Base-by-base conservation (phyloP, 805 yeast genomes). In the Sugiyamaella lignohabitans region DNA sequence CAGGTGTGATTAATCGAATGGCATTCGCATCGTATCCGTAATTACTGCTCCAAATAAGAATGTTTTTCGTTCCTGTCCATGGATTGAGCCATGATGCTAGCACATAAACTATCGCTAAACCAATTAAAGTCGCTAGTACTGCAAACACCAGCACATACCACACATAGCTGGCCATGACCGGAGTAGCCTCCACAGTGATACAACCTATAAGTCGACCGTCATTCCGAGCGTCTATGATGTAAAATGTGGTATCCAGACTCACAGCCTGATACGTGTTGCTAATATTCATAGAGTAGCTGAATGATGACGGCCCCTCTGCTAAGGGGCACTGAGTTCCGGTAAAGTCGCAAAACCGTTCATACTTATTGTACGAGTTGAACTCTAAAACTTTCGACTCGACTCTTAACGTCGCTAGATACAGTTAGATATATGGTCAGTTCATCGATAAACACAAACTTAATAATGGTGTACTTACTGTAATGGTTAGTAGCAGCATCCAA, bases 21-120 rank as follows among this genome's bases (percentile, higher is more conserved):
- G 81, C 64, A 41, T 80, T 66, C 1, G 76, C 71, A 24, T 72
- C 78, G 55, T 78, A 78, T 59, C 84, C 79, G 40, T 77, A 78
- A 23, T 80, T 74, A 4, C 84, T 48, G 70, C 21, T 82, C 82
- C 48, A 67, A 56, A 56, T 70, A 66, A 46, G 79, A 55, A 57
- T 76, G 72, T 29, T 80, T 74, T 52, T 76, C 69, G 40, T 73
- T 58, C 24, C 84, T 64, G 63, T 79, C 87, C 64, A 75, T 0
- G 84, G 80, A 34, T 84, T 74, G 42, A 72, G 63, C 5, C 70
- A 64, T 32, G 59, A 55, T 20, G 70, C 65, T 49, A 73, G 58
- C 32, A 66, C 50, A 46, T 66, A 65, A 17, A 66, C 56, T 1
- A 63, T 24, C 11, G 20, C 52, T 32, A 76, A 68, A 21, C 75